Evolutionary conservation across 345 rosid genomes (phyloP).

Genomic region (Trapa incisa): DNA sequence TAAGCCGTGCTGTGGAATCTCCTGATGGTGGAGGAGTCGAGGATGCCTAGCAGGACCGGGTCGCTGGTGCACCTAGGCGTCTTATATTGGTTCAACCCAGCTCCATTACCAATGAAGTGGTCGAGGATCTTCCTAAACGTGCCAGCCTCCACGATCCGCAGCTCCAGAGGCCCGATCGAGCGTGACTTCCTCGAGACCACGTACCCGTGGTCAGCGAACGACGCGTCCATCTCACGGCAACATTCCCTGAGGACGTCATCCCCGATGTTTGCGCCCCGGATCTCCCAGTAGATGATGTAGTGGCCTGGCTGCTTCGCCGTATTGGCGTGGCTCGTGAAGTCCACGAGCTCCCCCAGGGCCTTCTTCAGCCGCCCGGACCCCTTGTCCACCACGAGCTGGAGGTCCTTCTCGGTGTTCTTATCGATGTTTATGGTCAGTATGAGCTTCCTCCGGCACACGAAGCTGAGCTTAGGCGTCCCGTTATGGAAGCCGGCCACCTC

Average conservation of each 20-base stretch:
- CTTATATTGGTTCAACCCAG: conserved; percentile 85
- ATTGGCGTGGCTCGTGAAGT: conserved; percentile 83
- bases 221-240: conserved; percentile 66
- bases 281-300: conserved; percentile 87
- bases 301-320: conserved; percentile 49
- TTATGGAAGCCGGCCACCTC: conserved; percentile 75
- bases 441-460: conserved; percentile 78
- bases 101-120: conserved; percentile 55
- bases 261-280: conserved; percentile 53
- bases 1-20: conserved; percentile 62
- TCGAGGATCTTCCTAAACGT: conserved; percentile 73
- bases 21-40: conserved; percentile 41
- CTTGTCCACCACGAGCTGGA: conserved; percentile 66
- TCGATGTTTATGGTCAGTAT: conserved; percentile 73
- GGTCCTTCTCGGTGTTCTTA: conserved; percentile 92
- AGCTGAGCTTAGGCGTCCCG: conserved; percentile 72
- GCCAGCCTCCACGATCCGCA: conserved; percentile 60
- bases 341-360: conserved; percentile 52
- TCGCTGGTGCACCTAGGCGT: conserved; percentile 84
- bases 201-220: conserved; percentile 70
- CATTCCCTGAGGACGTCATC: conserved; percentile 55
- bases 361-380: conserved; percentile 41
- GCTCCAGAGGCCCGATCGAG: conserved; percentile 81
- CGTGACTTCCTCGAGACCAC: conserved; percentile 62
- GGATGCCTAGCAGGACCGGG: conserved; percentile 45